phyloP scores from a whole-genome alignment of 495 filamentous ascomycete genomes.

The Cryomyces minteri region DNA sequence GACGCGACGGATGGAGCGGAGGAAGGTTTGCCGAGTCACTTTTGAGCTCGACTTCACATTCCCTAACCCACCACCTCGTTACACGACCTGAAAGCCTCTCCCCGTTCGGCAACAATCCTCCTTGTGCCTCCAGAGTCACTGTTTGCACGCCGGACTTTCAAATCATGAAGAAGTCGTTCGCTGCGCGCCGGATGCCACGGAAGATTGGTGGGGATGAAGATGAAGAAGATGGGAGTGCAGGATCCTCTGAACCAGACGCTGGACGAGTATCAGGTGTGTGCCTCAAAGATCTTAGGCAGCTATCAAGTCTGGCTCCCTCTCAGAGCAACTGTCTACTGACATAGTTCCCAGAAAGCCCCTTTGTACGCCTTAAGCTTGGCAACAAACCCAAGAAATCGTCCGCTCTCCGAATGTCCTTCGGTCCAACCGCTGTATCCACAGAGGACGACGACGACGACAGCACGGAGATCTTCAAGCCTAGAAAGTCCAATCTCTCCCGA shows the following conservation, averaged over 20 bases:
- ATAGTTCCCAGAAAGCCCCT: not conserved
- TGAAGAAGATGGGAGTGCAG: not conserved
- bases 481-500: conserved; percentile 49
- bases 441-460: conserved; percentile 32
- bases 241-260: not conserved
- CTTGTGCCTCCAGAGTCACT: too few relatives aligned
- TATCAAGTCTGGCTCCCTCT: not conserved
- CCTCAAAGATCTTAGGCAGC: not conserved
- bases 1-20: too few relatives aligned
- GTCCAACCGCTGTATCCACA: conserved; percentile 28
- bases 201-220: conserved; percentile 9
- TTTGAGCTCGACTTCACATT: too few relatives aligned
- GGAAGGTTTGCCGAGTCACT: too few relatives aligned
- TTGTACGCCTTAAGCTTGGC: conserved; percentile 7
- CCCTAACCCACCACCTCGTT: too few relatives aligned
- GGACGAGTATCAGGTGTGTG: too few relatives aligned
- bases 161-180: conserved; percentile 10
- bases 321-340: not conserved
- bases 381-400: conserved; percentile 45
- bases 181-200: conserved; percentile 7
- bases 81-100: too few relatives aligned
- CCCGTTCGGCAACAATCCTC: too few relatives aligned
- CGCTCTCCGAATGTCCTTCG: conserved; percentile 59
- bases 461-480: conserved; percentile 40
- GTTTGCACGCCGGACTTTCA: too few relatives aligned